A percentile compares a stretch with the other conserved stretches of the same genome.
Conservation (phyloP, 176 grass and related monocot species). For the Oryza glaberrima region DNA sequence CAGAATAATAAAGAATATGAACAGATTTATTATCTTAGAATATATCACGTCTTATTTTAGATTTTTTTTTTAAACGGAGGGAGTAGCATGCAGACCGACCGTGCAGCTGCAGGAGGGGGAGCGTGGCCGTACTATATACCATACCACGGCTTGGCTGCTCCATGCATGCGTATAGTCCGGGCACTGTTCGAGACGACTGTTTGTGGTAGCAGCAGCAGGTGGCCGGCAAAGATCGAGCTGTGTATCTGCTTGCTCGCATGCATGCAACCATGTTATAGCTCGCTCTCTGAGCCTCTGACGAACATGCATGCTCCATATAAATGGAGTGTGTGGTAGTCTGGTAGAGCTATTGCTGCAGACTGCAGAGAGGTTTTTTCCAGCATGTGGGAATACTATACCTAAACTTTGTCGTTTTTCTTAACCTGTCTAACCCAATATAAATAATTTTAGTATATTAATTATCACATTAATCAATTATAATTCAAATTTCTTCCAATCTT, state of each 20-base stretch:
- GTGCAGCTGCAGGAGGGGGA: too few relatives aligned
- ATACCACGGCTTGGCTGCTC: not conserved
- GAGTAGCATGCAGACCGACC: too few relatives aligned
- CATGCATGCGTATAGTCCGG: not conserved
- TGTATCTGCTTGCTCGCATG: not conserved
- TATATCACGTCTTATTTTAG: too few relatives aligned
- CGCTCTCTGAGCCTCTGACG: not conserved
- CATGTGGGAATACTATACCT: too few relatives aligned
- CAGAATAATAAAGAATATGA: too few relatives aligned
- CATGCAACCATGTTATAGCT: not conserved
- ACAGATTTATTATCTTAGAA: too few relatives aligned
- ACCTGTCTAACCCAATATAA: too few relatives aligned
- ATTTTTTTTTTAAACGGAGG: too few relatives aligned
- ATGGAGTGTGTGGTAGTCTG: not conserved
- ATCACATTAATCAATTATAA: too few relatives aligned
- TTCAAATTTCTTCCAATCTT: too few relatives aligned
- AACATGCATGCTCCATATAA: not conserved
- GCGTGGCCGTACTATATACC: not conserved
- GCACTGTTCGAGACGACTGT: not conserved
- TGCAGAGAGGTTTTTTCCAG: not conserved
- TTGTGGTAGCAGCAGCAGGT: not conserved
- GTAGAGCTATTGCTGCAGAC: not conserved
- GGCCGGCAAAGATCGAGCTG: not conserved
- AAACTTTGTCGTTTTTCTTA: too few relatives aligned
- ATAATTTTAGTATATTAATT: too few relatives aligned